Evolutionary conservation across 2,329 filamentous ascomycete genomes (phyloP), one percentile per base, ranked within the genome.

Genomic region (Berkeleyomyces basicola): DNA sequence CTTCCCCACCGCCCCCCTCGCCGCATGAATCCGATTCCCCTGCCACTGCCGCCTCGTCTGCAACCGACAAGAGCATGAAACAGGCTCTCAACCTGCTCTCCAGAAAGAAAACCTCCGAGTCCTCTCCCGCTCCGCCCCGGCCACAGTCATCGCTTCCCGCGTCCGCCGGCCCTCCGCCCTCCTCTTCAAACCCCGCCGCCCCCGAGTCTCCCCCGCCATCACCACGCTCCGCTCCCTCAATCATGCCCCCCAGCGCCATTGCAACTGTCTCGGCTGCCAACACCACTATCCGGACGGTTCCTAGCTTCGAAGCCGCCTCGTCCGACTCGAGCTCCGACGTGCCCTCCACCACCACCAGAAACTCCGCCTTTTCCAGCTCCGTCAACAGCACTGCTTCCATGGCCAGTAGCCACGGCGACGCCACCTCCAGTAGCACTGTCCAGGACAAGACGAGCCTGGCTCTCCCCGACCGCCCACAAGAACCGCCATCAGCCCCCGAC

Each of bases 251-350:
- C 73, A 73, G 66, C 68, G 73, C 64, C 37, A 58, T 36, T 43
- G 37, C 58, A 36, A 58, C 59, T 36, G 58, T 55, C 23, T 51
- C 61, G 37, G 60, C 60, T 42, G 40, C 63, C 23, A 62, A 59
- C 23, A 65, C 74, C 75, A 82, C 80, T 39, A 83, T 84, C 65
- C 79, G 81, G 66, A 77, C 79, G 62, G 81, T 84, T 44, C 74
- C 76, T 46, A 82, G 78, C 72, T 77, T 78, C 69, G 80, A 83
- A 69, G 76, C 72, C 42, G 68, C 71, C 49, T 74, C 74, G 36
- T 74, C 72, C 65, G 74, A 77, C 62, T 77, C 77, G 49, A 76
- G 75, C 65, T 74, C 72, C 60, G 74, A 75, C 59, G 63, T 67
- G 49, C 66, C 63, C 49, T 69, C 72, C 33, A 59, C 61, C 40